These are phyloP conservation scores for Aphanomyces stellatus DNA, from an alignment of 352 stramenopile species.

Conservation along the genomic window DNA sequence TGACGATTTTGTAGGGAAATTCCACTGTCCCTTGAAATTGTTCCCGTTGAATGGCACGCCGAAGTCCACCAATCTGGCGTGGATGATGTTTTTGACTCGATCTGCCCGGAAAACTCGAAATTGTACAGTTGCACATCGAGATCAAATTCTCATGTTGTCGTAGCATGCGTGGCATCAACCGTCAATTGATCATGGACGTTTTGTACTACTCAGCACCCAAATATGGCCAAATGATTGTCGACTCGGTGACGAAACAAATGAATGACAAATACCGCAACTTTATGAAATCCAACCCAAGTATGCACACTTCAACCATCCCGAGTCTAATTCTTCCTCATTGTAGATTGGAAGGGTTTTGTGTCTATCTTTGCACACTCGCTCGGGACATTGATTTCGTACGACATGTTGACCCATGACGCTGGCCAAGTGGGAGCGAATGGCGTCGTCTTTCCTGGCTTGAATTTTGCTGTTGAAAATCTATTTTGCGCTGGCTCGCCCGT, in stretches of 20 bases:
- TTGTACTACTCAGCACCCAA: slow-evolving; percentile 87
- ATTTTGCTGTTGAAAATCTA: slow-evolving; percentile 84
- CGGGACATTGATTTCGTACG: slow-evolving; percentile 89
- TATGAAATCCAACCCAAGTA: slow-evolving; percentile 70
- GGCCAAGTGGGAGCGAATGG: slow-evolving; percentile 65
- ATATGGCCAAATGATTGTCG: slow-evolving; percentile 87
- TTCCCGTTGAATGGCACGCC: slow-evolving; percentile 87
- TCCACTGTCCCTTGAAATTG: slow-evolving; percentile 68
- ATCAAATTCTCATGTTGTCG: not conserved
- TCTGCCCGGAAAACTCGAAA: slow-evolving; percentile 61
- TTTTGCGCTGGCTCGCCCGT: slow-evolving; percentile 84
- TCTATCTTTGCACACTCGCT: slow-evolving; percentile 90
- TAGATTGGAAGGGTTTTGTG: slow-evolving; percentile 78
- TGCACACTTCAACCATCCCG: not conserved
- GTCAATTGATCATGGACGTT: slow-evolving; percentile 91
- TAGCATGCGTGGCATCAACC: slow-evolving; percentile 88
- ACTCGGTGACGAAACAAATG: slow-evolving; percentile 81
- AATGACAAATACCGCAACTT: slow-evolving; percentile 88
- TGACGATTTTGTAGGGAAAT: slow-evolving; percentile 2
- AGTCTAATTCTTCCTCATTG: not conserved
- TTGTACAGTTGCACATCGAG: slow-evolving; percentile 32
- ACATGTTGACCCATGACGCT: slow-evolving; percentile 79
- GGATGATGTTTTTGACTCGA: slow-evolving; percentile 79
- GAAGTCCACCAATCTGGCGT: slow-evolving; percentile 75
- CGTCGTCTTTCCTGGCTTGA: slow-evolving; percentile 64